Conservation (phyloP, 805 yeast species). For the Starmerella tilneyi region DNA sequence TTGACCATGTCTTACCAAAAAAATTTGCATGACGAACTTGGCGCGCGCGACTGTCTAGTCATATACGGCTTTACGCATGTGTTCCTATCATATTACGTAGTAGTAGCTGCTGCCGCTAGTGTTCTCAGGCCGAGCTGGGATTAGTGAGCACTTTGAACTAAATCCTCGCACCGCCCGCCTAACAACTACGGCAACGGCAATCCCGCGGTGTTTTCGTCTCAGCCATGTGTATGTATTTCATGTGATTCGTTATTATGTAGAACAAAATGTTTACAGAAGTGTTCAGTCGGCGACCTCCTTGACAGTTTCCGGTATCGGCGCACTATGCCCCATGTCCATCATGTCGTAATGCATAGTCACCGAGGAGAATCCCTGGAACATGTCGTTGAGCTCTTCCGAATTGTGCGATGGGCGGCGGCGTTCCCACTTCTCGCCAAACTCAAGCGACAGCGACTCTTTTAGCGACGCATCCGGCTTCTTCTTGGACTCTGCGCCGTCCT, state of each 20-base stretch:
- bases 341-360: conserved; percentile 26
- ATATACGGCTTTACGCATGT: neutral
- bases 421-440: conserved; percentile 26
- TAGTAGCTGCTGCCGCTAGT: too few relatives aligned
- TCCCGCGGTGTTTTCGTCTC: neutral
- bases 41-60: neutral
- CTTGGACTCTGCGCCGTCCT: conserved; percentile 28
- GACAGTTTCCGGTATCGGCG: conserved; percentile 12
- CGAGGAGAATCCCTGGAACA: conserved; percentile 25
- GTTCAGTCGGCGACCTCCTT: neutral
- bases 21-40: conserved; percentile 7
- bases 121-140: too few relatives aligned
- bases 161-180: too few relatives aligned
- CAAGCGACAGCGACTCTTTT: conserved; percentile 23
- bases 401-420: conserved; percentile 23
- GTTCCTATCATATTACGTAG: too few relatives aligned
- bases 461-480: conserved; percentile 9
- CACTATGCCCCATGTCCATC: conserved; percentile 9
- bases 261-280: neutral
- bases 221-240: neutral
- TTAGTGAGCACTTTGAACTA: too few relatives aligned
- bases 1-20: conserved; percentile 12
- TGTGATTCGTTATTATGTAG: neutral
- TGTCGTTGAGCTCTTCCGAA: conserved; percentile 21
- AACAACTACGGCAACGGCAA: too few relatives aligned